Base-by-base conservation (phyloP, 257 asterid species). In the Petrea volubilis region DNA sequence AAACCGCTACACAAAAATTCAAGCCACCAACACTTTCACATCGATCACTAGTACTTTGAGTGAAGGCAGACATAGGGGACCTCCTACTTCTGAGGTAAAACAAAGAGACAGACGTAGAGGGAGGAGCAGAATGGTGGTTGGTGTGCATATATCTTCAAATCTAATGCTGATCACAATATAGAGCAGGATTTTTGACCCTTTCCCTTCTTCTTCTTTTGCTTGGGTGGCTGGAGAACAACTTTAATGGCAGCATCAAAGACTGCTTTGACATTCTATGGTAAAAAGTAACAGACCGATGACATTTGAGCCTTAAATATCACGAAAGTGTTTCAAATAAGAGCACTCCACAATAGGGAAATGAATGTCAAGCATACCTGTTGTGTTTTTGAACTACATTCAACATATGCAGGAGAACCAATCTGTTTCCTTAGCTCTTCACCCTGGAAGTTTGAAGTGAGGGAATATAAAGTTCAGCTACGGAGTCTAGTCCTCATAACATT, bases 311-410 rank as follows among this genome's bases (percentile, higher is more conserved):
- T 8, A 40, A 55, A 15, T 9, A 17, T 47, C 50, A 59, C 8
- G 12, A 59, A 43, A 58, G 34, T 17, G 61, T 56, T 2, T 41
- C 15, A n/a, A 0, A 4, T 12, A 57, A 23, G 29, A 60, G n/a
- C 13, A 1, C 15, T 31, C 2, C 7, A 46, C 11, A 63, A 6
- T 21, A 55, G 64, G 74, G 40, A 61, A 73, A 21, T 15, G 36
- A 46, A 52, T 55, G 28, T 38, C 43, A 47, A 21, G 28, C 78
- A 33, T 55, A 89, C 96, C 96, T 83, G 77, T 76, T 89, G 96
- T 67, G 93, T 82, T 75, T 86, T 89, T 27, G 96, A 85, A 84
- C 96, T 89, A 74, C 93, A 89, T 79, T 86, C 96, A 23, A 89
- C 71, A 81, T 89, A 89, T 63, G 96, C 82, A 31, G 96, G 91